Evolutionary conservation across 352 stramenopile genomes (phyloP), one percentile per base, ranked within the genome.

Genomic region (Globisporangium abappressorium): DNA sequence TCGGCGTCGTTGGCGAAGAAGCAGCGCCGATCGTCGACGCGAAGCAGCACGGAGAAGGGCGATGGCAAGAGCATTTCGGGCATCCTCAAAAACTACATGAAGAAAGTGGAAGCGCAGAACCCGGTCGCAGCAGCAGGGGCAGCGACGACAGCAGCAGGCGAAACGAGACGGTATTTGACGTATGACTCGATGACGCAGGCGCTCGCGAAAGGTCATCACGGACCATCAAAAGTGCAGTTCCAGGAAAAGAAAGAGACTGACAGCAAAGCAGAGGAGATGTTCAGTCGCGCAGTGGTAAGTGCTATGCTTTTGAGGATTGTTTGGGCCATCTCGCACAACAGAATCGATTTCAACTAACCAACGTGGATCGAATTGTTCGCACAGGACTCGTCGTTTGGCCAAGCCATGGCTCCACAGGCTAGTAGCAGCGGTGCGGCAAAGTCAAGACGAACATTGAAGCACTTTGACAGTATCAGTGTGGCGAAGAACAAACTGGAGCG

Each of bases 391-490:
- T 62, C 62, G 62, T 61, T 61, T 24, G 34, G 15, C 5, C 41
- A 26, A 7, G n/a, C 41, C 24, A 56, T 56, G 38, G 38, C 58
- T 20, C 28, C 58, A n/a, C 28, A 56, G 20, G 24, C 15, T 33
- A 57, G 9, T 6, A 65, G 60, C 60, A 51, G 24, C 12, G 30
- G 24, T 14, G 41, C 20, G 11, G 11, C 38, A 36, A 56, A 62
- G 53, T 20, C 33, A 5, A 41, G 22, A 26, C 60, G 54, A 6
- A 46, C 41, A 14, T 34, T 68, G 49, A 71, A 71, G 41, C 60
- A 68, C 61, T 71, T 71, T 64, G 60, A 71, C 53, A 71, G 66
- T n/a, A 64, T 68, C 30, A 57, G 41, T 18, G 38, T 71, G 47
- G 9, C 61, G 51, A 66, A 67, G 26, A 64, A 68, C 49, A 46